Base-by-base conservation (phyloP, 1,284 basidiomycete species). In the Apiotrichum domesticum region DNA sequence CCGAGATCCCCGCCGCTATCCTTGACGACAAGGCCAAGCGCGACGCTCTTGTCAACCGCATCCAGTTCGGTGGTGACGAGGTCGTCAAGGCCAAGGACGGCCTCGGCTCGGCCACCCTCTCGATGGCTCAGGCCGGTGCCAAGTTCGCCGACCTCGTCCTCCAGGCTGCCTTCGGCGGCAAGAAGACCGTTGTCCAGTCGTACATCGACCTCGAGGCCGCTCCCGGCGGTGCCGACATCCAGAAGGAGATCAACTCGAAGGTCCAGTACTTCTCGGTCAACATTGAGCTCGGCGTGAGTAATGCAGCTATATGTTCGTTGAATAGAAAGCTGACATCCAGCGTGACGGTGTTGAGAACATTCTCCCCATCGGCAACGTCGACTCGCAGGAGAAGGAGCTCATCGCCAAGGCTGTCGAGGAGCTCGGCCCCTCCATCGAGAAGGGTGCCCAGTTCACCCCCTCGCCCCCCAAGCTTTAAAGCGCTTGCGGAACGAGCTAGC, bases 81-180 rank as follows among this genome's bases (percentile, higher is more conserved):
- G 75, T 77, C 52, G 75, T 77, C 67, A 72, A 77, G 68, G 75
- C 75, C 61, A 77, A 77, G 69, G 88, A 93, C 69, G 90, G 90
- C 71, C 87, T 88, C 59, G 90, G 90, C 66, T 88, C 85, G 59
- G 90, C 90, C 42, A 94, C 90, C 49, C 85, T 94, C 56, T 90
- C 87, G 52, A 95, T 95, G 91, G 90, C 91, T n/a, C 91, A 90
- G 72, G 88, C 88, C 57, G 89, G 87, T 73, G 87, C 91, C 77
- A 89, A 88, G 79, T 97, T 95, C 79, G 82, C 92, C 61, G 82
- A 88, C 72, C 79, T 84, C 53, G 81, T 97, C 67, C 80, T 97
- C 66, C 84, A 88, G 55, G 92, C 89, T 55, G 79, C 94, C 75
- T 76, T 74, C 63, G 85, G 82, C 67, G 91, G 91, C 73, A 89